phyloP scores from a whole-genome alignment of 257 asterid genomes.

The Scutellaria barbata region DNA sequence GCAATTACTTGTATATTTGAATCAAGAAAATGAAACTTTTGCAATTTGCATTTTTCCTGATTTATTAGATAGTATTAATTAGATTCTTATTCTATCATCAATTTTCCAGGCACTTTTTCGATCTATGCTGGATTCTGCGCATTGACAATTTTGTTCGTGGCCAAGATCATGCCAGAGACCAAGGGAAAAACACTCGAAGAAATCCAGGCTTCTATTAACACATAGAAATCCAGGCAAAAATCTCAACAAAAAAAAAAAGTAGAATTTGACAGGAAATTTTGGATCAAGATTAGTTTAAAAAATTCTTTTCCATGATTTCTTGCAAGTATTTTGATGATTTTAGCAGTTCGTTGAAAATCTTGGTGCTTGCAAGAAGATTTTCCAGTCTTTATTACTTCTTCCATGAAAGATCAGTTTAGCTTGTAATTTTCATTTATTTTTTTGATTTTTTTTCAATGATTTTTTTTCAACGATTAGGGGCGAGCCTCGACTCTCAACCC shows the following conservation, averaged over 20 bases:
- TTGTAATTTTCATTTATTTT: not conserved
- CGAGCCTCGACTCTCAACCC: too few species aligned
- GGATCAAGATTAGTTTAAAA: too few species aligned
- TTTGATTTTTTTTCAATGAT: not conserved
- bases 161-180: conserved; percentile 78
- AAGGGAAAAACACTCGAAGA: conserved; percentile 87
- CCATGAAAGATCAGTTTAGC: conserved; percentile 2
- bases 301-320: too few species aligned
- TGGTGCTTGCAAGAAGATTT: not conserved
- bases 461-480: too few species aligned
- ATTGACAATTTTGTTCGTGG: conserved; percentile 63
- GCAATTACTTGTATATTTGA: too few species aligned
- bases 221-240: conserved; percentile 25
- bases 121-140: conserved; percentile 57
- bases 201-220: conserved; percentile 68
- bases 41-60: not conserved
- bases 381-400: not conserved
- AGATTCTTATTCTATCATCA: not conserved
- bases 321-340: too few species aligned
- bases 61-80: not conserved
- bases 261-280: too few species aligned
- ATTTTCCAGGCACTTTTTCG: conserved; percentile 59
- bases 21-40: not conserved
- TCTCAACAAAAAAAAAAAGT: not conserved
- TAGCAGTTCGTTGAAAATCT: too few species aligned